phyloP scores from a whole-genome alignment of 1,284 basidiomycete species.

The Boletus hoseneyae region DNA sequence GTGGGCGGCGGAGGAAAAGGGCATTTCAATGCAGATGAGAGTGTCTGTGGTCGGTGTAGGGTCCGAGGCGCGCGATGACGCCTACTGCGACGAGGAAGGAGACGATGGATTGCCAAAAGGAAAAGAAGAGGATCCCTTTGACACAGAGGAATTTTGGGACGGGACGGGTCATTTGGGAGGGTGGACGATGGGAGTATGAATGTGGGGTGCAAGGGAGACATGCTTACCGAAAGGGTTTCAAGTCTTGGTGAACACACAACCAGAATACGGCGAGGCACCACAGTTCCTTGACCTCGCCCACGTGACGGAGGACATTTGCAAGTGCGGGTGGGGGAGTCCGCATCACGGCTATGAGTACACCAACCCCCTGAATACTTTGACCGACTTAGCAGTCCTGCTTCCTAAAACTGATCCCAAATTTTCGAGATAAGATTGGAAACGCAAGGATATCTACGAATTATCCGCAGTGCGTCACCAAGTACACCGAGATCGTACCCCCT shows the following conservation, averaged over 20 bases:
- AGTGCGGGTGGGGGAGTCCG: too few species aligned
- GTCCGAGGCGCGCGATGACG: slow-evolving; percentile 74
- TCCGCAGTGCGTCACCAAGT: too few species aligned
- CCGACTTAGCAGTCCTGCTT: too few species aligned
- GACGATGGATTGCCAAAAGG: slow-evolving; percentile 96
- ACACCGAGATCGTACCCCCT: too few species aligned
- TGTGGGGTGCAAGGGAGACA: background rate
- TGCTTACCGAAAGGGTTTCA: slow-evolving; percentile 81
- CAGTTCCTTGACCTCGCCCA: too few species aligned
- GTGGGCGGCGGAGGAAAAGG: slow-evolving; percentile 92
- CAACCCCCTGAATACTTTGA: too few species aligned
- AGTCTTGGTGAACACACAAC: slow-evolving; percentile 83
- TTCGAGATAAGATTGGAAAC: too few species aligned
- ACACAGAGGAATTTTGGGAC: slow-evolving; percentile 98
- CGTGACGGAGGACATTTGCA: too few species aligned
- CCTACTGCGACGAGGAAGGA: slow-evolving; percentile 86
- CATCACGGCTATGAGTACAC: too few species aligned
- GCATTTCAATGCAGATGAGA: slow-evolving; percentile 97
- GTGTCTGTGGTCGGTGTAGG: slow-evolving; percentile 88
- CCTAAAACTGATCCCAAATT: too few species aligned
- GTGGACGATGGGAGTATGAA: slow-evolving; percentile 4
- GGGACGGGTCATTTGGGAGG: slow-evolving; percentile 62
- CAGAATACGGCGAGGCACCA: slow-evolving; percentile 95
- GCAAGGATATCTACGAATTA: too few species aligned
- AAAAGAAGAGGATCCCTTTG: slow-evolving; percentile 97